Conservation (phyloP, 768 basidiomycete species). For the Serendipita sp. region DNA sequence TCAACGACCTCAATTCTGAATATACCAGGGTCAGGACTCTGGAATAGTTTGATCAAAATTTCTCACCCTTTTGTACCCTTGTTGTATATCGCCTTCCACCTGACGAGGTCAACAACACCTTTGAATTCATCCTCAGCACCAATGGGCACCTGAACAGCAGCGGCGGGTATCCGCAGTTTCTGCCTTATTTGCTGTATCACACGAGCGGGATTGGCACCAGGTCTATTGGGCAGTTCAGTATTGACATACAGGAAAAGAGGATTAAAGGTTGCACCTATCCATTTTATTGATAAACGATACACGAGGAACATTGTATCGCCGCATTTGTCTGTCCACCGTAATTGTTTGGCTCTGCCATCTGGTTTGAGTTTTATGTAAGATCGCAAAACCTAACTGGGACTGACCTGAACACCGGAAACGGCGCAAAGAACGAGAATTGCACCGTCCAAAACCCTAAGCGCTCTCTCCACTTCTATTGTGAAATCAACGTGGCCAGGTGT, state of each 20-base stretch:
- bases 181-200: slow-evolving; percentile 81
- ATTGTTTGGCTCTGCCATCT: slow-evolving; percentile 77
- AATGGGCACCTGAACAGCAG: slow-evolving; percentile 91
- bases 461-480: slow-evolving; percentile 97
- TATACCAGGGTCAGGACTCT: neutral
- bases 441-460: slow-evolving; percentile 88
- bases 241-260: neutral
- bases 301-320: slow-evolving; percentile 86
- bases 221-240: slow-evolving; percentile 28
- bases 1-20: slow-evolving; percentile 58
- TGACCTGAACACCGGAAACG: slow-evolving; percentile 85
- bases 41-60: neutral
- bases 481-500: slow-evolving; percentile 99
- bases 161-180: slow-evolving; percentile 84
- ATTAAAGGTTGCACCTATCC: slow-evolving; percentile 48
- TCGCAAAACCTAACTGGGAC: slow-evolving; percentile 11
- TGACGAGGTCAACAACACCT: slow-evolving; percentile 87
- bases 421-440: slow-evolving; percentile 93
- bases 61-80: slow-evolving; percentile 84
- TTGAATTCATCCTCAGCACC: slow-evolving; percentile 73
- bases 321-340: slow-evolving; percentile 98
- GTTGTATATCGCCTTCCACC: slow-evolving; percentile 90
- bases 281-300: slow-evolving; percentile 98
- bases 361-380: neutral
- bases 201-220: slow-evolving; percentile 94